These are phyloP conservation scores for Paxillus ammoniavirescens DNA, from an alignment of 768 basidiomycete species.

Conservation along the genomic window DNA sequence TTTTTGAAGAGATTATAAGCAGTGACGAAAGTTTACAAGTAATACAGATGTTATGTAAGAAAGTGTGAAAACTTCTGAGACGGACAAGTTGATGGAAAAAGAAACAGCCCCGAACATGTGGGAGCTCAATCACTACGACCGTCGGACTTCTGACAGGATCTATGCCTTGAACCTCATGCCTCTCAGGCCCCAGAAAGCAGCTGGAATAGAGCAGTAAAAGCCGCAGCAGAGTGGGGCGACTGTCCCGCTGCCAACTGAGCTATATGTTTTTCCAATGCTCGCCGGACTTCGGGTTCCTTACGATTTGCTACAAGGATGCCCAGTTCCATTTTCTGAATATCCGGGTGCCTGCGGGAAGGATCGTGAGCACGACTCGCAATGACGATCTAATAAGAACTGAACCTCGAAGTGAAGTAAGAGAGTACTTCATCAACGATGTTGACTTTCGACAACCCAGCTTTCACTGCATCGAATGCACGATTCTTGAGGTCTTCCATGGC, in stretches of 20 bases:
- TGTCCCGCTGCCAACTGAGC: background rate
- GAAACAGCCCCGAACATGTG: no score
- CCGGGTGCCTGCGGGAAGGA: constrained; percentile 11
- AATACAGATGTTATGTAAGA: no score
- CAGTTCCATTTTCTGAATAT: constrained; percentile 17
- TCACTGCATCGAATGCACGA: constrained; percentile 17
- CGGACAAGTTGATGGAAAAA: no score
- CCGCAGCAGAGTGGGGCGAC: background rate
- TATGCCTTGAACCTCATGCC: no score
- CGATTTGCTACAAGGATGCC: constrained; percentile 11
- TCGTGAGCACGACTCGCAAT: background rate
- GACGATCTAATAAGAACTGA: background rate
- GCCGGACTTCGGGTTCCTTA: constrained; percentile 13
- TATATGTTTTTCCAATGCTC: constrained; percentile 1
- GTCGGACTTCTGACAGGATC: no score
- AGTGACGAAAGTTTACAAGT: no score
- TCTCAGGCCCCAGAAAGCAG: no score
- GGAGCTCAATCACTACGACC: no score
- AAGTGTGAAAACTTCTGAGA: no score
- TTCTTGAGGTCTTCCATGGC: constrained; percentile 17
- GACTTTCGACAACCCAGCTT: constrained; percentile 6
- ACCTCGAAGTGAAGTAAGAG: constrained; percentile 27
- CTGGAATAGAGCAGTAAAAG: background rate
- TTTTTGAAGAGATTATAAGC: no score
- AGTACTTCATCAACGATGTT: constrained; percentile 27